phyloP scores from a whole-genome alignment of 2,329 filamentous ascomycete genomes.

The Cytospora leucostoma region DNA sequence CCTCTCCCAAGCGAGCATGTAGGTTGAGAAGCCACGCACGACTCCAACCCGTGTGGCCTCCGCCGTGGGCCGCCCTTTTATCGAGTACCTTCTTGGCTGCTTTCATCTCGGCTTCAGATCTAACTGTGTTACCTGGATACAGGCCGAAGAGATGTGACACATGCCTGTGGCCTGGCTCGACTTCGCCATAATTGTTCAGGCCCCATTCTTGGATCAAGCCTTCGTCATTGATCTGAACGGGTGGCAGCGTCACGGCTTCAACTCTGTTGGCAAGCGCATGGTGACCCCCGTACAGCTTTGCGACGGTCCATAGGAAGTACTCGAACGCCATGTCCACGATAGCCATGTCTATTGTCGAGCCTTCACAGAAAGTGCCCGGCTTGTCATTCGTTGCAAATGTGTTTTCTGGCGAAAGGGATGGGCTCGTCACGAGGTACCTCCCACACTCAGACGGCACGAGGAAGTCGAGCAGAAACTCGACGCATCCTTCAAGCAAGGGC shows the following conservation, averaged over 20 bases:
- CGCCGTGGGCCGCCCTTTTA: conserved; percentile 37
- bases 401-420: conserved; percentile 42
- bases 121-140: conserved; percentile 46
- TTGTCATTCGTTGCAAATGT: conserved; percentile 37
- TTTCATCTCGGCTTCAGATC: conserved; percentile 30
- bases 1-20: conserved; percentile 46
- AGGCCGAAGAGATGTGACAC: conserved; percentile 53
- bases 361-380: conserved; percentile 43
- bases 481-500: conserved; percentile 35
- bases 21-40: conserved; percentile 53
- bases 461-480: conserved; percentile 38
- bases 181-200: conserved; percentile 39
- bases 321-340: conserved; percentile 39
- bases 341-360: conserved; percentile 50
- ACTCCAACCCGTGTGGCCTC: conserved; percentile 55
- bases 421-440: conserved; percentile 35
- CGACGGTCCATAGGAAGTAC: conserved; percentile 33
- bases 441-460: conserved; percentile 31
- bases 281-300: conserved; percentile 22
- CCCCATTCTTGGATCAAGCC: conserved; percentile 47
- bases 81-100: conserved; percentile 37
- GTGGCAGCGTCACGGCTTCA: conserved; percentile 30
- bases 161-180: conserved; percentile 52
- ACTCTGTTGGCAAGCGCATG: conserved; percentile 27
- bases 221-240: conserved; percentile 37